These are phyloP conservation scores for Diaporthe ampelina DNA, from an alignment of 2,329 filamentous ascomycete genomes.

Conservation along the genomic window DNA sequence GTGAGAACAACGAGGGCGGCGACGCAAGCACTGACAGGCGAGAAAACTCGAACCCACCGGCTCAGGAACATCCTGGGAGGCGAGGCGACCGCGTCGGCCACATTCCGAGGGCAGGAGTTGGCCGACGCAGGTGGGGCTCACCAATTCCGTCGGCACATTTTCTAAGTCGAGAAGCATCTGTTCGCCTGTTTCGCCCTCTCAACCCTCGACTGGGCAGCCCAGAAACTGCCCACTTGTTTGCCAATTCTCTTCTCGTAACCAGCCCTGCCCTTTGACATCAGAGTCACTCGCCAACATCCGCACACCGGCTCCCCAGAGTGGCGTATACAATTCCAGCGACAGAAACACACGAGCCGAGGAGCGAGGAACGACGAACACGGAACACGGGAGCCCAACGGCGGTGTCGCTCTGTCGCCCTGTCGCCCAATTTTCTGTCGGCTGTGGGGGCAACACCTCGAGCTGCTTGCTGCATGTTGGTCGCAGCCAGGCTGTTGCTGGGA, in stretches of 20 bases:
- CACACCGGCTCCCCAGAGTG: neutral
- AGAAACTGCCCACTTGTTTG: constrained; percentile 11
- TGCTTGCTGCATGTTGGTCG: too few species aligned
- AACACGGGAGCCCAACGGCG: neutral
- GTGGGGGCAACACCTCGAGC: too few species aligned
- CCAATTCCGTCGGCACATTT: constrained; percentile 21
- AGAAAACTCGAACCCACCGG: constrained; percentile 23
- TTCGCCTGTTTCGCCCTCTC: too few species aligned
- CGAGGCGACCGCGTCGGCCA: constrained; percentile 13
- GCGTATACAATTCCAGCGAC: neutral
- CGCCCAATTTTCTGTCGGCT: too few species aligned
- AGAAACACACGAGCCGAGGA: constrained; percentile 7
- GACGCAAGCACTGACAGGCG: too few species aligned
- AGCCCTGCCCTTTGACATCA: constrained; percentile 24
- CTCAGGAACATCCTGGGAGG: constrained; percentile 13
- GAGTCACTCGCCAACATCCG: constrained; percentile 1
- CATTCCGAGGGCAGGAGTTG: constrained; percentile 21
- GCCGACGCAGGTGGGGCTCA: constrained; percentile 16
- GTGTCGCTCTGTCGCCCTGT: constrained; percentile 1
- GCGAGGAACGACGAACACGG: too few species aligned
- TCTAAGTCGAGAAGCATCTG: neutral
- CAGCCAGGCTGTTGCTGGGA: too few species aligned
- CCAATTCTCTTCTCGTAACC: constrained; percentile 27
- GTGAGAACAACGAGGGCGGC: neutral
- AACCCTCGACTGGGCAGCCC: too few species aligned